phyloP scores from a whole-genome alignment of 2,329 filamentous ascomycete genomes.

The Beauveria bassiana region DNA sequence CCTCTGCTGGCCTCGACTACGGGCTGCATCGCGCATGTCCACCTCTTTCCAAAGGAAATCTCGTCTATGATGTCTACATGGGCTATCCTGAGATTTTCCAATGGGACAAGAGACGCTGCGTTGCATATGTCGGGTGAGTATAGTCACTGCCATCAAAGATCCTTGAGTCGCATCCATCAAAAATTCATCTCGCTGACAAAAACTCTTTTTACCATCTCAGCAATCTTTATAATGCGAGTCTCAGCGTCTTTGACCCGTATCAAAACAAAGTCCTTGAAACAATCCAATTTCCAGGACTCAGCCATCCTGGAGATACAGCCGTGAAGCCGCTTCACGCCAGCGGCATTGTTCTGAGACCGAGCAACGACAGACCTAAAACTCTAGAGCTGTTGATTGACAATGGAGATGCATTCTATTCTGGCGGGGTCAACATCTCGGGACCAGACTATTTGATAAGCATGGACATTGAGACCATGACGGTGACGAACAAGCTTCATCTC shows the following conservation, averaged over 20 bases:
- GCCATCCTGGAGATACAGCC: slow-evolving; percentile 8
- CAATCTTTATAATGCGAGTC: not conserved
- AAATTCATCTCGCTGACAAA: not conserved
- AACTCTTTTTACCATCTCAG: not conserved
- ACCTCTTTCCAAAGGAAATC: not conserved
- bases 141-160: too few species aligned
- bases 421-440: slow-evolving; percentile 6
- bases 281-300: slow-evolving; percentile 7
- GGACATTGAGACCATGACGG: slow-evolving; percentile 1
- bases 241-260: slow-evolving; percentile 3
- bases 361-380: not conserved
- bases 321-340: slow-evolving; percentile 9
- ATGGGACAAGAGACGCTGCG: slow-evolving; percentile 12
- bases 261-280: not conserved
- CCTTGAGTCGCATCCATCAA: too few species aligned
- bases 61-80: slow-evolving; percentile 6
- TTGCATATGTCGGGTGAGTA: slow-evolving; percentile 10
- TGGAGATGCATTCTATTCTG: slow-evolving; percentile 9
- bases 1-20: not conserved
- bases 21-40: not conserved
- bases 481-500: slow-evolving; percentile 5
- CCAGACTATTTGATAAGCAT: slow-evolving; percentile 11
- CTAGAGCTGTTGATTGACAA: slow-evolving; percentile 11
- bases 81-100: slow-evolving; percentile 9
- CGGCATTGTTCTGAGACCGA: slow-evolving; percentile 8